These are phyloP conservation scores for Tieghemiomyces parasiticus DNA, from an alignment of 192 early-diverging fungal genomes.

Conservation along the genomic window DNA sequence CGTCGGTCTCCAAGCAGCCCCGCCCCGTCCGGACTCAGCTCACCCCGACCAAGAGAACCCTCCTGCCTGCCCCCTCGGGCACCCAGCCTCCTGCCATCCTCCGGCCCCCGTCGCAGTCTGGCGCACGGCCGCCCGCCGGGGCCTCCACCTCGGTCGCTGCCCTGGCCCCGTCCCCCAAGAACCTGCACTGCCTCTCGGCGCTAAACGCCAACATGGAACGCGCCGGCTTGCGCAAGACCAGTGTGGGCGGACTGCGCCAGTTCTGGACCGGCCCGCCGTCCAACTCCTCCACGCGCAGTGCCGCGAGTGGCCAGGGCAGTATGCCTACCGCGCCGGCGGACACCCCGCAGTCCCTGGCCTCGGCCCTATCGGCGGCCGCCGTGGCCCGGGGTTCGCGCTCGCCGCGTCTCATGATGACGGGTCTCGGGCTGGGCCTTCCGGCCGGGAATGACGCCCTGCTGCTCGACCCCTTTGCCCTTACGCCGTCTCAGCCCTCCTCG, in stretches of 20 bases:
- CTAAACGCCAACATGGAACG: background rate
- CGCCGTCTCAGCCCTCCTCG: background rate
- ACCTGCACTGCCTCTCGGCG: background rate
- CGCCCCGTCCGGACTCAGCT: background rate
- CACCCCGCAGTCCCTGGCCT: background rate
- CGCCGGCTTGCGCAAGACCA: background rate
- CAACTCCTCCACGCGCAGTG: background rate
- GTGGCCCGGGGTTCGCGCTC: background rate
- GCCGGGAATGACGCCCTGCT: background rate
- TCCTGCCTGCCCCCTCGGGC: background rate
- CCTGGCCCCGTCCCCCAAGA: background rate
- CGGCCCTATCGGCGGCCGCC: background rate
- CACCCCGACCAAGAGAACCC: background rate
- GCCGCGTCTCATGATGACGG: background rate
- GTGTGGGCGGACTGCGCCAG: background rate
- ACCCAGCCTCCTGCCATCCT: background rate
- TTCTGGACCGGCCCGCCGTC: background rate
- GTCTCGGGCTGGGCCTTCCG: no score
- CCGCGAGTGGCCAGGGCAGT: background rate
- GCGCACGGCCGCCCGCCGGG: no score
- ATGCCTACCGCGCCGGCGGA: background rate
- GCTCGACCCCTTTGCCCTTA: background rate
- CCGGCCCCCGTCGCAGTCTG: background rate
- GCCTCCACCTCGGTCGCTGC: background rate
- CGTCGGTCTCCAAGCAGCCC: slow-evolving; percentile 5